A percentile compares a stretch with the other conserved stretches of the same genome.
phyloP scores from a whole-genome alignment of 2,329 filamentous ascomycete genomes.

The Aspergillus flavus region DNA sequence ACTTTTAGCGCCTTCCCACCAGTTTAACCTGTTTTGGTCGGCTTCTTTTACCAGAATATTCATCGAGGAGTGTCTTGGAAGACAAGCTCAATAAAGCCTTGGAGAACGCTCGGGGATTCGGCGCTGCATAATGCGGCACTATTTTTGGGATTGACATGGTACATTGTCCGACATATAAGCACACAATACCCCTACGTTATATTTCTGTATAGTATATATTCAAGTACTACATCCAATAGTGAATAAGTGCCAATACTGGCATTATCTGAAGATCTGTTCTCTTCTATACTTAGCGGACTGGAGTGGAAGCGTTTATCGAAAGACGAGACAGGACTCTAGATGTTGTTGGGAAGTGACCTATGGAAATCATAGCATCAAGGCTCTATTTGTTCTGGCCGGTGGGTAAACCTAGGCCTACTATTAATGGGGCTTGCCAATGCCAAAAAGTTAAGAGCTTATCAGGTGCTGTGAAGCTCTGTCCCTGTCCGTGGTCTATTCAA shows the following conservation, averaged over 20 bases:
- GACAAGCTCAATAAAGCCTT: conserved; percentile 82
- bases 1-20: conserved; percentile 65
- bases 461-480: too few species aligned
- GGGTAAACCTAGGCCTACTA: background rate
- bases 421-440: background rate
- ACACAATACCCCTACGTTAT: conserved; percentile 18
- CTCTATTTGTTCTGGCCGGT: background rate
- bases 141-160: conserved; percentile 9
- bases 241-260: background rate
- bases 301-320: background rate
- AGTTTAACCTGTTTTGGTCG: conserved; percentile 94
- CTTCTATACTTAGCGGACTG: background rate
- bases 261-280: background rate
- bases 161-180: background rate
- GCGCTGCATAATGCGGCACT: conserved; percentile 62
- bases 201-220: conserved; percentile 16
- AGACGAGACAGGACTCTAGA: background rate
- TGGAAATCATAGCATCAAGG: background rate
- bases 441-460: too few species aligned
- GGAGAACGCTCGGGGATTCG: conserved; percentile 87
- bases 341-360: background rate
- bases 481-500: too few species aligned
- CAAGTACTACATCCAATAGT: background rate
- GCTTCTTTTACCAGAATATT: conserved; percentile 82
- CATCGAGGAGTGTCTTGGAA: conserved; percentile 67